These are phyloP conservation scores for Pestalotiopsis sp. DNA, from an alignment of 2,329 filamentous ascomycete species.

Conservation along the genomic window DNA sequence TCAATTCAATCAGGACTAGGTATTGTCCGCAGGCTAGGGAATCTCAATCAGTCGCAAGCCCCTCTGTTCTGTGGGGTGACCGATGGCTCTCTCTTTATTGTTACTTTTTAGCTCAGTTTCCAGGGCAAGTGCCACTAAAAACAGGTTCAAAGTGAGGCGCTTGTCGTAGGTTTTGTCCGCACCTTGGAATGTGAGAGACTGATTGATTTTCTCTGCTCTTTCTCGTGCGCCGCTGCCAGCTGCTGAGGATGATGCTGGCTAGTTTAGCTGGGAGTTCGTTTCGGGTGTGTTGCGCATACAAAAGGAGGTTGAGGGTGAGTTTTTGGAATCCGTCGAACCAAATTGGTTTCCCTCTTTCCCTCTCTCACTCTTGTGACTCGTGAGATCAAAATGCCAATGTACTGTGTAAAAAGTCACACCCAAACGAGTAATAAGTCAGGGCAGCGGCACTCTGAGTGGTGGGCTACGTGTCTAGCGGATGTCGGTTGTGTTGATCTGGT, in stretches of 20 bases:
- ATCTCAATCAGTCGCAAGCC: neutral
- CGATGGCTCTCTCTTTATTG: neutral
- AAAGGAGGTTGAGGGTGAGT: no score
- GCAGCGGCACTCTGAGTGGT: neutral
- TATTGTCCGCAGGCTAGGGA: neutral
- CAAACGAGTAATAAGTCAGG: neutral
- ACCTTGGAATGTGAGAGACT: neutral
- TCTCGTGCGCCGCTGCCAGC: neutral
- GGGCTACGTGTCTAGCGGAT: neutral
- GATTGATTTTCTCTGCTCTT: neutral
- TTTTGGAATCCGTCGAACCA: no score
- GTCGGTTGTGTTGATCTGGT: neutral
- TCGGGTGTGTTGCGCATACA: no score
- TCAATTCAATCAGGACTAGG: neutral
- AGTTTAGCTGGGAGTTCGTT: no score
- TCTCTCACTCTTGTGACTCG: neutral
- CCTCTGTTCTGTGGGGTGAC: neutral
- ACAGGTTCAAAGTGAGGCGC: neutral
- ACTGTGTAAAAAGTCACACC: neutral
- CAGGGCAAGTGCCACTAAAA: conserved; percentile 1
- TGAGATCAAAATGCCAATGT: neutral
- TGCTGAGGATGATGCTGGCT: neutral
- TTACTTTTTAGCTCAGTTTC: neutral
- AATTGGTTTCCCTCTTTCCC: no score
- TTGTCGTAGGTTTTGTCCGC: conserved; percentile 5